Percentiles rank a stretch among this genome's conserved stretches.
Evolutionary conservation across 306 rosid genomes (phyloP).

Genomic region (Fragaria nilgerrensis): DNA sequence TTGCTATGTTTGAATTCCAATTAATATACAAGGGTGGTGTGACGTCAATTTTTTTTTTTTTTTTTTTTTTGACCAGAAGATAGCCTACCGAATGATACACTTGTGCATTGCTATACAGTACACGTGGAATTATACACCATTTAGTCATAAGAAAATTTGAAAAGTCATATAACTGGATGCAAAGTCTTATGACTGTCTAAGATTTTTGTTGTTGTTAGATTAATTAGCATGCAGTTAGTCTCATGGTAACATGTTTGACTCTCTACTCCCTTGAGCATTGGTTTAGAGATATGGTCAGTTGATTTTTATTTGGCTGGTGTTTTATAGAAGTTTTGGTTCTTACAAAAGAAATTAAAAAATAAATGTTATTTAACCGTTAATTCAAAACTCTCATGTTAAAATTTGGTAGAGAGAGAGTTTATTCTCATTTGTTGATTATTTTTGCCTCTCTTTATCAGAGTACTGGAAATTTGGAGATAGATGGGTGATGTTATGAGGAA

Average conservation of each 20-base stretch:
- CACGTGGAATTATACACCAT: not conserved
- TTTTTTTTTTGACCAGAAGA: not conserved
- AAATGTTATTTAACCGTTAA: too few species aligned
- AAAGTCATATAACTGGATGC: not conserved
- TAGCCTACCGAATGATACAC: not conserved
- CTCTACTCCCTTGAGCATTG: not conserved
- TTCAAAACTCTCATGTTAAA: too few species aligned
- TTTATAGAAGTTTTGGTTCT: too few species aligned
- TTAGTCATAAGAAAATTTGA: not conserved
- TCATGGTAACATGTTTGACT: not conserved
- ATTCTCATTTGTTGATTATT: too few species aligned
- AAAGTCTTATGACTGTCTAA: not conserved
- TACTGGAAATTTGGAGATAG: too few species aligned
- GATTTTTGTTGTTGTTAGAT: not conserved
- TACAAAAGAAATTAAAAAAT: too few species aligned
- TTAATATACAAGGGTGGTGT: not conserved
- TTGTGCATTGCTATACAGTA: not conserved
- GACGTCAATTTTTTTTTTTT: not conserved
- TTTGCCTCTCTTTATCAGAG: too few species aligned
- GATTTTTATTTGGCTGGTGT: not conserved
- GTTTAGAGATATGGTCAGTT: not conserved
- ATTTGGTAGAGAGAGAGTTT: too few species aligned
- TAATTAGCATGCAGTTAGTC: not conserved
- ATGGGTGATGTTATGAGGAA: too few species aligned
- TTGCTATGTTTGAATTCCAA: conserved; percentile 22